Evolutionary conservation across 805 yeast genomes (phyloP).

Genomic region (Kluyveromyces lactis): DNA sequence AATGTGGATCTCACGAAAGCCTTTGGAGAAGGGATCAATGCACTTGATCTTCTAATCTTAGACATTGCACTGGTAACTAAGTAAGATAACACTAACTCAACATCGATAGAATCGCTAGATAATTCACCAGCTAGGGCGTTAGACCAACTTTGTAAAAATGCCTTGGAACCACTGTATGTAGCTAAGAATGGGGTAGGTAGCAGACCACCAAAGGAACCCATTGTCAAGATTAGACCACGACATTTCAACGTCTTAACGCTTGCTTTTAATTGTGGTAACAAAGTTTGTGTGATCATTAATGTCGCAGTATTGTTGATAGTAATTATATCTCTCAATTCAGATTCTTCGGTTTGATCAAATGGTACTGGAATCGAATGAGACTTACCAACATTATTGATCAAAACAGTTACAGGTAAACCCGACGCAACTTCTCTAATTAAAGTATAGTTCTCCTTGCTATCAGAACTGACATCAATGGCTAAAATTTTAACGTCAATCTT

Average conservation of each 20-base stretch:
- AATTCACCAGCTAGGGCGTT: constrained; percentile 83
- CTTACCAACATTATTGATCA: constrained; percentile 90
- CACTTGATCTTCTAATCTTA: constrained; percentile 71
- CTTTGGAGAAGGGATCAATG: constrained; percentile 73
- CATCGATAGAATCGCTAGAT: constrained; percentile 62
- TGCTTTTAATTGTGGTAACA: constrained; percentile 59
- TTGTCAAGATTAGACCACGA: constrained; percentile 77
- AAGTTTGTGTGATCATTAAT: constrained; percentile 70
- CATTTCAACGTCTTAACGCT: constrained; percentile 36
- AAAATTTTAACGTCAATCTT: constrained; percentile 56
- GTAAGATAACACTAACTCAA: constrained; percentile 77
- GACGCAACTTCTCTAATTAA: constrained; percentile 38
- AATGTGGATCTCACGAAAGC: constrained; percentile 69
- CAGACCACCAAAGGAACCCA: constrained; percentile 97
- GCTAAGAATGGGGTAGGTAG: constrained; percentile 89
- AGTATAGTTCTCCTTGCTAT: constrained; percentile 48
- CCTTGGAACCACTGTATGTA: constrained; percentile 92
- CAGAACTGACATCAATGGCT: constrained; percentile 72
- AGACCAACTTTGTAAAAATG: constrained; percentile 92
- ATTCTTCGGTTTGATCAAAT: constrained; percentile 66
- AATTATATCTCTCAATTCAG: constrained; percentile 72
- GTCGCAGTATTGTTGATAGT: constrained; percentile 83
- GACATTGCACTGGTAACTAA: constrained; percentile 95
- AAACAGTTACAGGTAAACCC: constrained; percentile 56
- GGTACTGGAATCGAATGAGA: constrained; percentile 95